A percentile compares a stretch with the other conserved stretches of the same genome.
These are phyloP conservation scores for Thymus mandschuricus DNA, from an alignment of 257 asterid genomes.

Conservation along the genomic window DNA sequence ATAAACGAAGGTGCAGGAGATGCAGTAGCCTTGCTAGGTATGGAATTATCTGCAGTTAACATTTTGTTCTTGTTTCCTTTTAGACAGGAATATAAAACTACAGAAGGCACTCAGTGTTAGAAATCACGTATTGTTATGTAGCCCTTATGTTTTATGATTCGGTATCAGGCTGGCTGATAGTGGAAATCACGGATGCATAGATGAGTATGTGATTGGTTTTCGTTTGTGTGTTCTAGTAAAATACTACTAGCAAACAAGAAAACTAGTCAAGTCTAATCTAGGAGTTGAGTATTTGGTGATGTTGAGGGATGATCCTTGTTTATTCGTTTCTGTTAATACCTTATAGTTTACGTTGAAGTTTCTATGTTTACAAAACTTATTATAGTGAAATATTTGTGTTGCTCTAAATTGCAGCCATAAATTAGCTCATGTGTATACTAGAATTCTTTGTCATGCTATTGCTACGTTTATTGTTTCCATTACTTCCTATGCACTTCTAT, in stretches of 20 bases:
- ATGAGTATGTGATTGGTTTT: neutral
- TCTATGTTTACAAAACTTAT: neutral
- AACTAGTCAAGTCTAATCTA: constrained; percentile 1
- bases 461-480: neutral
- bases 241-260: neutral
- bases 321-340: neutral
- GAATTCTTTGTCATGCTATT: neutral
- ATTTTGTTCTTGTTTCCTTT: constrained; percentile 2
- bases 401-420: neutral
- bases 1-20: constrained; percentile 93
- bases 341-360: neutral
- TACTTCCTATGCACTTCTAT: neutral
- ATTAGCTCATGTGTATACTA: neutral
- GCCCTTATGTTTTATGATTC: constrained; percentile 14
- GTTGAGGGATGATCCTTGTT: neutral
- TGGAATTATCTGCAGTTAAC: neutral
- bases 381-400: neutral
- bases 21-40: constrained; percentile 83
- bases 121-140: neutral
- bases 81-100: neutral
- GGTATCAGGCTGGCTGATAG: neutral
- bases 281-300: constrained; percentile 17
- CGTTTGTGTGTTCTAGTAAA: neutral
- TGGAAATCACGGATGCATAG: neutral
- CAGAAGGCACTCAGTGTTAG: constrained; percentile 1